phyloP scores from a whole-genome alignment of 179 eudicot species.

The Silene noctiflora region DNA sequence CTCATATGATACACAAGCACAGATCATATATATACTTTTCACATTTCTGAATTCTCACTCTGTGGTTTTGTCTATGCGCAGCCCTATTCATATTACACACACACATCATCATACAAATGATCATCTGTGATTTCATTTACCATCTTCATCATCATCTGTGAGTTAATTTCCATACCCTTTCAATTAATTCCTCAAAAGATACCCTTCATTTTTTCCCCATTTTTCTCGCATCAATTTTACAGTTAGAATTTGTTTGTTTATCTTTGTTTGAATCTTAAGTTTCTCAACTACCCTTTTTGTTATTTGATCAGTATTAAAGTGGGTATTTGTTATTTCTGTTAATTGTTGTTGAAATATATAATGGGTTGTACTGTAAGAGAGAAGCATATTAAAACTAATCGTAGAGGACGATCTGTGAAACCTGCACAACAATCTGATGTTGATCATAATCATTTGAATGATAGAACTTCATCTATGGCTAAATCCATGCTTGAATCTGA shows the following conservation, averaged over 20 bases:
- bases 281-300: constrained; percentile 1
- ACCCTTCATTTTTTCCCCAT: background rate
- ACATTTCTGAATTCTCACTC: background rate
- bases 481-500: constrained; percentile 49
- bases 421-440: constrained; percentile 25
- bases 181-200: background rate
- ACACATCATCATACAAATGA: background rate
- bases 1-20: background rate
- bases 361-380: constrained; percentile 92
- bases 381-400: constrained; percentile 66
- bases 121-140: no score
- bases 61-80: constrained; percentile 14
- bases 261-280: constrained; percentile 13
- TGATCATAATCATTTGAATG: constrained; percentile 33
- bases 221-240: background rate
- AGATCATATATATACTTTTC: background rate
- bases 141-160: constrained; percentile 15
- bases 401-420: constrained; percentile 59
- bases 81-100: background rate
- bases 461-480: constrained; percentile 23
- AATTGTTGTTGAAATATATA: background rate
- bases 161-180: constrained; percentile 14
- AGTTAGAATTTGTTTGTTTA: background rate
- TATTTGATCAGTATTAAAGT: constrained; percentile 15
- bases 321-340: constrained; percentile 12